Evolutionary conservation across 208 protist species (phyloP).

Genomic region (Trypanosoma avium): DNA sequence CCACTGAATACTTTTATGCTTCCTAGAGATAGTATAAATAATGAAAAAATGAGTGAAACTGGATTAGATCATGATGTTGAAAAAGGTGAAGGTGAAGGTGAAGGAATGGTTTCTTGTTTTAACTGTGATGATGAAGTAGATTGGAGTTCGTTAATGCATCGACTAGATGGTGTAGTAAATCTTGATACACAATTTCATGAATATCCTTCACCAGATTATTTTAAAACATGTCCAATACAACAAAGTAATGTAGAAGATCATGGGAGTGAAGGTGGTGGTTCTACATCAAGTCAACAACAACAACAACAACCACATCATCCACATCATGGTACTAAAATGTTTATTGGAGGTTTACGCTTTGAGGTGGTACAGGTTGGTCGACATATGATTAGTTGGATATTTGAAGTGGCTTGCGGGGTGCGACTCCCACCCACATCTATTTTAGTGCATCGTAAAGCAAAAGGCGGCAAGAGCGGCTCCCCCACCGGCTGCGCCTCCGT

Average conservation of each 20-base stretch:
- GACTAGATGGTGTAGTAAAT: constrained; percentile 9
- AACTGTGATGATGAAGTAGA: constrained; percentile 14
- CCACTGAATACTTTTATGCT: neutral
- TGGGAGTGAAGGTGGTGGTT: neutral
- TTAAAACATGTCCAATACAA: constrained; percentile 37
- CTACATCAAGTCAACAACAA: constrained; percentile 12
- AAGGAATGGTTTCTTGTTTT: constrained; percentile 5
- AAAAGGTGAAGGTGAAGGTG: constrained; percentile 5
- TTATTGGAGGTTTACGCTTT: constrained; percentile 81
- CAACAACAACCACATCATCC: neutral
- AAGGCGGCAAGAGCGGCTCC: constrained; percentile 43
- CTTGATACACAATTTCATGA: constrained; percentile 36
- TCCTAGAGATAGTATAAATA: neutral
- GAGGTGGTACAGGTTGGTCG: constrained; percentile 81
- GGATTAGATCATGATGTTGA: neutral
- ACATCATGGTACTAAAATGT: constrained; percentile 68
- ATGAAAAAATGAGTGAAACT: neutral
- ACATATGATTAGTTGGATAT: constrained; percentile 70
- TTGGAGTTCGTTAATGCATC: constrained; percentile 15
- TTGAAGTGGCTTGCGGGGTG: constrained; percentile 60
- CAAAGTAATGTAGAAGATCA: neutral
- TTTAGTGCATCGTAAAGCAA: constrained; percentile 76
- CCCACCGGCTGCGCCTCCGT: constrained; percentile 83
- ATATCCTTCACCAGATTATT: constrained; percentile 51
- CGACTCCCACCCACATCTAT: constrained; percentile 48